Conservation (phyloP, 257 asterid genomes). For the Jacaranda mimosifolia region DNA sequence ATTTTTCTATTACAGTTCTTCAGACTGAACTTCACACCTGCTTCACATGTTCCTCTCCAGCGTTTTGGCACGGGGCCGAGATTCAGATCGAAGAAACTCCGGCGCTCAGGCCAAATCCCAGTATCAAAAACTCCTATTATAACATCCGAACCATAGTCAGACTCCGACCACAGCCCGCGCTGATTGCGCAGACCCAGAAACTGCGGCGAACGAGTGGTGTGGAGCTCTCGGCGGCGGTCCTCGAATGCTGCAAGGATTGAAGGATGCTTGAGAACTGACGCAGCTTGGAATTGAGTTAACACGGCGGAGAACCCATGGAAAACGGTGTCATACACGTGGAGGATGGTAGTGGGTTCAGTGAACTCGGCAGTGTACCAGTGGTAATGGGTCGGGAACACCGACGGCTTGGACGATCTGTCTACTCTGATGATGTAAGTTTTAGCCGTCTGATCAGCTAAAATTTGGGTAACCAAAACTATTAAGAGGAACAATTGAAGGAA, state of each 20-base stretch:
- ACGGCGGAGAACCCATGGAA: slow-evolving; percentile 96
- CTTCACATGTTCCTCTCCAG: slow-evolving; percentile 82
- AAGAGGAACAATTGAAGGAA: slow-evolving; percentile 37
- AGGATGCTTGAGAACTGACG: slow-evolving; percentile 67
- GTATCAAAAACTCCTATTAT: slow-evolving; percentile 87
- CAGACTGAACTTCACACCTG: slow-evolving; percentile 58
- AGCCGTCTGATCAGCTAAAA: slow-evolving; percentile 48
- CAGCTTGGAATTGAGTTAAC: slow-evolving; percentile 68
- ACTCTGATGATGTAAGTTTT: slow-evolving; percentile 85
- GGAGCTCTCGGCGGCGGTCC: slow-evolving; percentile 87
- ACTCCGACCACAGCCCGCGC: slow-evolving; percentile 93
- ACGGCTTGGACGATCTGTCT: slow-evolving; percentile 75
- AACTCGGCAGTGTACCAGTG: slow-evolving; percentile 95
- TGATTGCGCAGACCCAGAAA: slow-evolving; percentile 89
- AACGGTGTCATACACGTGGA: slow-evolving; percentile 87
- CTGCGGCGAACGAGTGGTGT: slow-evolving; percentile 97
- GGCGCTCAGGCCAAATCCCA: slow-evolving; percentile 96
- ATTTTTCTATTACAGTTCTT: slow-evolving; percentile 78
- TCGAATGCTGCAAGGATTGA: slow-evolving; percentile 77
- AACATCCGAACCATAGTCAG: slow-evolving; percentile 93
- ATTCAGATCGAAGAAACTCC: slow-evolving; percentile 91
- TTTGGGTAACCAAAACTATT: slow-evolving; percentile 14
- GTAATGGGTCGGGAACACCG: slow-evolving; percentile 83
- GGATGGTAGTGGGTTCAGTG: slow-evolving; percentile 68
- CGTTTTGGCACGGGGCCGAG: slow-evolving; percentile 82